Evolutionary conservation across 2,329 filamentous ascomycete species (phyloP).

Genomic region (Exophiala sp.): DNA sequence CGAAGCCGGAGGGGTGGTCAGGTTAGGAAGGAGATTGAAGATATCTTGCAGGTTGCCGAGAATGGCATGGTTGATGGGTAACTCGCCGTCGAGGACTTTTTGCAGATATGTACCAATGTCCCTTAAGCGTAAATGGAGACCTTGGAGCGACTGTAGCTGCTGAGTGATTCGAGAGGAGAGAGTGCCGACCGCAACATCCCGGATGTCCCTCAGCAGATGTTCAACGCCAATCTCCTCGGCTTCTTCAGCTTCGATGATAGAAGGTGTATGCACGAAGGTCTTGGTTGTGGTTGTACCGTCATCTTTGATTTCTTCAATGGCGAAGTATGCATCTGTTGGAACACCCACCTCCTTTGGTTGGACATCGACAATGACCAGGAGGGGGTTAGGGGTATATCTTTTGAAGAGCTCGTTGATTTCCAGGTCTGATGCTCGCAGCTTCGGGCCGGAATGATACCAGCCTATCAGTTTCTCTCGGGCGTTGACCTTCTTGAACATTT

Average conservation of each 20-base stretch:
- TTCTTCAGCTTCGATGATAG: slow-evolving; percentile 97
- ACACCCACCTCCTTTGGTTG: slow-evolving; percentile 97
- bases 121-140: slow-evolving; percentile 84
- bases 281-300: slow-evolving; percentile 94
- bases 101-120: slow-evolving; percentile 94
- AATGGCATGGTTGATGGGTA: slow-evolving; percentile 95
- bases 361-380: slow-evolving; percentile 96
- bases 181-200: slow-evolving; percentile 94
- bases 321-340: slow-evolving; percentile 97
- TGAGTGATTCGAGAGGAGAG: slow-evolving; percentile 95
- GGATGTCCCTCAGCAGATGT: slow-evolving; percentile 93
- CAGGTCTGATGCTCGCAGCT: slow-evolving; percentile 90
- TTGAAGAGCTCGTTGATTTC: slow-evolving; percentile 99
- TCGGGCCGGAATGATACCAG: slow-evolving; percentile 98
- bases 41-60: slow-evolving; percentile 98
- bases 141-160: slow-evolving; percentile 94
- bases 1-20: slow-evolving; percentile 70
- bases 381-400: slow-evolving; percentile 91
- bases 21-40: slow-evolving; percentile 95
- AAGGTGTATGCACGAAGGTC: slow-evolving; percentile 97
- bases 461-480: slow-evolving; percentile 97
- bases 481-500: slow-evolving; percentile 99
- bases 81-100: slow-evolving; percentile 85
- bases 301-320: slow-evolving; percentile 98
- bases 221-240: slow-evolving; percentile 98